Evolutionary conservation across 345 rosid genomes (phyloP), one percentile per base, ranked within the genome.

Genomic region (Diplotaxis tenuifolia): DNA sequence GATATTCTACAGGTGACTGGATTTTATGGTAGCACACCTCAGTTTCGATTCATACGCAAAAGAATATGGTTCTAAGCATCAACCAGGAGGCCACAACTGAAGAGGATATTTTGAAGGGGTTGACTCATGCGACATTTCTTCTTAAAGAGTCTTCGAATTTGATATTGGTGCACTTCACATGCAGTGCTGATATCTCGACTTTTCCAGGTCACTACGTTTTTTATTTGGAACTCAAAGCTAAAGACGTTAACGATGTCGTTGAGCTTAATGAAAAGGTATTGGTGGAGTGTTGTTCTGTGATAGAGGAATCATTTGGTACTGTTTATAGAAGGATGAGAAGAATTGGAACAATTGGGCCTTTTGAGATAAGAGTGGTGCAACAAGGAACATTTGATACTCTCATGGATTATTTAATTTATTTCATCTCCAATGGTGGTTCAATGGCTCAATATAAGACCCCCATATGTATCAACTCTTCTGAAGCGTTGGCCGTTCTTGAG

Each of bases 211-310:
- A 57, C 10, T 57, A 57, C 10, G 62, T 57, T 3, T 59, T 29
- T 29, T 59, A 59, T n/a, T 59, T 34, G 64, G 64, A 60, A 31
- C n/a, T 59, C 22, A 59, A 59, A 59, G 64, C n/a, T 29, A 59
- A 18, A 60, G 45, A 31, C 8, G 4, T 16, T 59, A 4, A 50
- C 11, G 56, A 50, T 20, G 23, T 52, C 12, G n/a, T 18, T 9
- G 45, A 15, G 40, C 21, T 28, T 28, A 40, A 58, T 28, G 63
- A 31, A 31, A 60, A 60, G 4, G 22, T 59, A 16, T 60, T 60
- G 40, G 25, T 18, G 64, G 45, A 32, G 9, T 60, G 64, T 60
- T 60, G 42, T 25, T 31, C 23, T 12, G 25, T 31, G 0, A 9
- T 60, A 31, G 45, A 60, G 25, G 64, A 60, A 31, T 31, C 64